Evolutionary conservation across 352 stramenopile species (phyloP).

Genomic region (Phytophthora pseudosyringae): DNA sequence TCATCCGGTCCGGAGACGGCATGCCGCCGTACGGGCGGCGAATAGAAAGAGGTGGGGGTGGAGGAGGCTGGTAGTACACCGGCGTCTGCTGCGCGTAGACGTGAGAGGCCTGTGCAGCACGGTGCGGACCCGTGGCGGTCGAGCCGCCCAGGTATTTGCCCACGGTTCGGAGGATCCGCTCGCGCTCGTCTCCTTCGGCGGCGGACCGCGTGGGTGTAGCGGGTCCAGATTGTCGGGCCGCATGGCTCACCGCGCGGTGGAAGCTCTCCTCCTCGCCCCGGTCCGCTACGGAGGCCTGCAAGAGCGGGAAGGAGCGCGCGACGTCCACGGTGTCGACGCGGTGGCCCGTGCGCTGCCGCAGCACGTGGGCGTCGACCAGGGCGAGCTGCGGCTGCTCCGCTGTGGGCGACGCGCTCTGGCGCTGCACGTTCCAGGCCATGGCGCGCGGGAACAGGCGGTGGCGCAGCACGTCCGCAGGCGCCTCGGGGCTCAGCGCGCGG

Average conservation of each 20-base stretch:
- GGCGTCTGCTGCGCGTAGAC: slow-evolving; percentile 17
- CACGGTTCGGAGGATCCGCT: slow-evolving; percentile 59
- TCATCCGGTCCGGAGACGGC: slow-evolving; percentile 36
- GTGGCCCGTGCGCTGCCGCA: slow-evolving; percentile 11
- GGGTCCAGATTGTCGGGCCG: too few species aligned
- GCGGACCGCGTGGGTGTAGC: neutral
- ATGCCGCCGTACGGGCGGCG: slow-evolving; percentile 19
- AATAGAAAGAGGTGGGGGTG: slow-evolving; percentile 1
- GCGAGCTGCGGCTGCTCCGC: slow-evolving; percentile 17
- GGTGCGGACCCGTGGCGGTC: neutral
- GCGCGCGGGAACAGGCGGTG: slow-evolving; percentile 68
- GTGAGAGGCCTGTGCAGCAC: neutral
- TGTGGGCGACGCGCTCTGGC: slow-evolving; percentile 30
- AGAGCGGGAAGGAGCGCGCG: slow-evolving; percentile 46
- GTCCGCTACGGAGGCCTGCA: slow-evolving; percentile 31
- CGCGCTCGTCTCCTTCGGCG: slow-evolving; percentile 33
- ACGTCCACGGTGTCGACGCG: slow-evolving; percentile 30
- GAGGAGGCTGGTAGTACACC: slow-evolving; percentile 21
- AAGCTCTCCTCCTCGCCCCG: neutral
- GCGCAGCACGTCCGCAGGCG: slow-evolving; percentile 40
- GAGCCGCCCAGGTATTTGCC: slow-evolving; percentile 53
- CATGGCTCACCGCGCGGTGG: neutral
- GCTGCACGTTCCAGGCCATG: slow-evolving; percentile 62
- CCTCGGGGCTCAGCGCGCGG: slow-evolving; percentile 8
- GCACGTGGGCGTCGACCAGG: slow-evolving; percentile 13